Percentiles rank a stretch among this genome's conserved stretches.
phyloP scores from a whole-genome alignment of 2,329 filamentous ascomycete genomes.

The Sporothrix pallida region DNA sequence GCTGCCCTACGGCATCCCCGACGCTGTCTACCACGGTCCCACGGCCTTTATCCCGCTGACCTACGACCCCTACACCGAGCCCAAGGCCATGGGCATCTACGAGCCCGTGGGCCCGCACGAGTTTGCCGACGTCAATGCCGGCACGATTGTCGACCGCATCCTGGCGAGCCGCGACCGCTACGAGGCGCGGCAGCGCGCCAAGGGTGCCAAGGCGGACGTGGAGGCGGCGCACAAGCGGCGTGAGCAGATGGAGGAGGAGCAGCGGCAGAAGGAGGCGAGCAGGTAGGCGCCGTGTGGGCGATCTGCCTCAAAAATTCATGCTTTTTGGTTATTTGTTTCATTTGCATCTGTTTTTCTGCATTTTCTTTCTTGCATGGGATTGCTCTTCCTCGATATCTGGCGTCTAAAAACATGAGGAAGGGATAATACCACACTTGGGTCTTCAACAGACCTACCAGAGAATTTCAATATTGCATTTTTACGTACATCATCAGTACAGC shows the following conservation, averaged over 20 bases:
- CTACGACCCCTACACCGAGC: conserved; percentile 79
- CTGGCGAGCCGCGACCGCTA: conserved; percentile 85
- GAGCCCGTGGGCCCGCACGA: conserved; percentile 75
- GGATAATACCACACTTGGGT: conserved; percentile 22
- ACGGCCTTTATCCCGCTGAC: conserved; percentile 85
- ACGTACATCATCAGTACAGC: neutral
- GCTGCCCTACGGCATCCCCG: conserved; percentile 74
- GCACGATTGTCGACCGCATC: conserved; percentile 88
- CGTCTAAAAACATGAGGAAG: conserved; percentile 18
- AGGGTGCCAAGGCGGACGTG: conserved; percentile 81
- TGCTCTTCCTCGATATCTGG: neutral
- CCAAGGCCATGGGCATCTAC: conserved; percentile 85
- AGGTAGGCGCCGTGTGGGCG: neutral
- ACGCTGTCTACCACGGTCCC: conserved; percentile 93
- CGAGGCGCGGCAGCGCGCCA: conserved; percentile 87
- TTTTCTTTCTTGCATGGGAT: neutral
- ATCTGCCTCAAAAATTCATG: no score
- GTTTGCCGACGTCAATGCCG: conserved; percentile 88
- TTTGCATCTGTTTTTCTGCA: neutral
- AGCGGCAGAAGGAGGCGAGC: conserved; percentile 55
- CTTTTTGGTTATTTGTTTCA: neutral
- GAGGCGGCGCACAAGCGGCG: conserved; percentile 70
- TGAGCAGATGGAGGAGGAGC: conserved; percentile 67
- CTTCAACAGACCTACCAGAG: conserved; percentile 29
- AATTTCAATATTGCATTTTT: conserved; percentile 7